Percentiles rank a stretch among this genome's conserved stretches.
These are phyloP conservation scores for Oryza rufipogon DNA, from an alignment of 176 grass and related monocot genomes.

Conservation along the genomic window DNA sequence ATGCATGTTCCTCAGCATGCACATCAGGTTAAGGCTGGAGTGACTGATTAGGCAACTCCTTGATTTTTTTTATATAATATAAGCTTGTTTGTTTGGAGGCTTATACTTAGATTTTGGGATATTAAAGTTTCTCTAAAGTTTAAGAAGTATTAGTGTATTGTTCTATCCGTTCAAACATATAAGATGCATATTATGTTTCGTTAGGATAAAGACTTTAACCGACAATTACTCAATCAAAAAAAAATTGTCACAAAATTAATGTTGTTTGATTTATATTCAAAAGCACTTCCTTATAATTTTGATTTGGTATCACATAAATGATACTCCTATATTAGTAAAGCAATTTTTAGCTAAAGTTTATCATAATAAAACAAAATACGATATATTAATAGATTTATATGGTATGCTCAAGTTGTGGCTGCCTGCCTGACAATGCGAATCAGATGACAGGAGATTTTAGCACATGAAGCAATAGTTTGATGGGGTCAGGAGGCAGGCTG, in stretches of 20 bases:
- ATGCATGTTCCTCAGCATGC: conserved; percentile 10
- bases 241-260: too few species aligned
- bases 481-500: neutral
- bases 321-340: too few species aligned
- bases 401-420: neutral
- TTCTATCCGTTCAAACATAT: too few species aligned
- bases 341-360: too few species aligned
- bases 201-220: too few species aligned
- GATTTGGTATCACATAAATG: too few species aligned
- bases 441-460: conserved; percentile 15
- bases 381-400: neutral
- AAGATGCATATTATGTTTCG: too few species aligned
- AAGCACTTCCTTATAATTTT: too few species aligned
- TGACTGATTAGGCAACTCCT: neutral
- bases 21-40: neutral
- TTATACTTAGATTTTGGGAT: neutral
- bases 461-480: conserved; percentile 44
- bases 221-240: too few species aligned
- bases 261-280: too few species aligned
- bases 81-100: neutral
- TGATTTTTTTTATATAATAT: neutral
- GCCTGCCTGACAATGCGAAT: conserved; percentile 13
- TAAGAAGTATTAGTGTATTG: neutral
- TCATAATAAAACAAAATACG: too few species aligned
- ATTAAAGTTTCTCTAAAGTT: neutral